Evolutionary conservation across 148 eudicot genomes (phyloP).

Genomic region (Tetragonia tetragonoides): DNA sequence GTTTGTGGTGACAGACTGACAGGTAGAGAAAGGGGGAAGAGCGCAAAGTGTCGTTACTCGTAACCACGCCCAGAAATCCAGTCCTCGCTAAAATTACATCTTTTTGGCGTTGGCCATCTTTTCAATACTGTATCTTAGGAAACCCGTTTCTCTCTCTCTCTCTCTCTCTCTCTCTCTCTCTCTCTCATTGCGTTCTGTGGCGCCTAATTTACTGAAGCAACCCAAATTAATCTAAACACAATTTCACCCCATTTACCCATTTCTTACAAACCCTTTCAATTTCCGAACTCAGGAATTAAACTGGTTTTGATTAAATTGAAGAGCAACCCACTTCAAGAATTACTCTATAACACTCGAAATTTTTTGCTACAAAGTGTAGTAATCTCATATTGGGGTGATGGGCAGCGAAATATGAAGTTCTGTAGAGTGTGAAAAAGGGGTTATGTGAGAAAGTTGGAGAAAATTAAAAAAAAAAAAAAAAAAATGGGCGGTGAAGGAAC

Average conservation of each 20-base stretch:
- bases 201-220: neutral
- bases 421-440: neutral
- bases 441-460: neutral
- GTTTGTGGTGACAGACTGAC: no score
- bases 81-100: no score
- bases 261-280: neutral
- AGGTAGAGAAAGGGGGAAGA: no score
- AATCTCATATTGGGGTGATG: slow-evolving; percentile 13
- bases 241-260: neutral
- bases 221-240: neutral
- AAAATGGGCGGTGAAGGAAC: slow-evolving; percentile 9
- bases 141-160: no score
- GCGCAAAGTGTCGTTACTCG: no score
- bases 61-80: no score
- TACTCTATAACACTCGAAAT: neutral
- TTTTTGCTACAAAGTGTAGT: neutral
- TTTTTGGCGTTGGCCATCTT: no score
- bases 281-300: neutral
- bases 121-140: no score
- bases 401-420: neutral
- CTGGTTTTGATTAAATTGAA: neutral
- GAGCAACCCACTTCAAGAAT: slow-evolving; percentile 3
- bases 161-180: no score
- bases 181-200: neutral
- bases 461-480: no score